These are phyloP conservation scores for Takakia lepidozioides DNA, from an alignment of 225 moss, liverwort and hornwort genomes.

Conservation along the genomic window DNA sequence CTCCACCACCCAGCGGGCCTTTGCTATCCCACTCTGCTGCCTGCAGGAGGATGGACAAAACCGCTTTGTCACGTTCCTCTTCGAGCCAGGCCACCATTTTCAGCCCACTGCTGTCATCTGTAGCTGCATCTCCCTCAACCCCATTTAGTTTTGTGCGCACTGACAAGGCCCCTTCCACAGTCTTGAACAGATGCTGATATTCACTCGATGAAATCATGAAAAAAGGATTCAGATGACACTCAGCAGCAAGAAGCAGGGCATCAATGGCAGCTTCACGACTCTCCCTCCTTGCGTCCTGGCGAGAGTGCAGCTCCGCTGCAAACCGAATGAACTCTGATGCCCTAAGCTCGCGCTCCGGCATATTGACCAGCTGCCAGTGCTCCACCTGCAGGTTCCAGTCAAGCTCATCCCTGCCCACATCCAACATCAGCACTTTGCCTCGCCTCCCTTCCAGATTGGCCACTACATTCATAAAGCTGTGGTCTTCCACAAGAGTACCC, in stretches of 20 bases:
- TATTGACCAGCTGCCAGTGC: slow-evolving; percentile 79
- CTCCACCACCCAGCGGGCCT: slow-evolving; percentile 7
- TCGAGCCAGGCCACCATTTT: slow-evolving; percentile 56
- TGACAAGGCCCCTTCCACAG: slow-evolving; percentile 17
- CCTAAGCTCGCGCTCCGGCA: slow-evolving; percentile 70
- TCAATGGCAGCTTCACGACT: slow-evolving; percentile 83
- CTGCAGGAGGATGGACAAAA: slow-evolving; percentile 62
- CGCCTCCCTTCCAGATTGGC: slow-evolving; percentile 44
- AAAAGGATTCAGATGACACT: slow-evolving; percentile 89
- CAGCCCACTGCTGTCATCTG: slow-evolving; percentile 17
- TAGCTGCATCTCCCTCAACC: no score
- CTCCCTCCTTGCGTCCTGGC: slow-evolving; percentile 48
- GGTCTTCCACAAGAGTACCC: slow-evolving; percentile 35
- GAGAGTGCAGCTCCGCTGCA: slow-evolving; percentile 66
- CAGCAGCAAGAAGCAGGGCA: slow-evolving; percentile 89
- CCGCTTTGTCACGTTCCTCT: slow-evolving; percentile 91
- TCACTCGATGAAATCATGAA: slow-evolving; percentile 74
- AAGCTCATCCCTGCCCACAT: slow-evolving; percentile 54
- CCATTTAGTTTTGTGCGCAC: no score
- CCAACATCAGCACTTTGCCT: slow-evolving; percentile 49
- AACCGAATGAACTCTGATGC: slow-evolving; percentile 75
- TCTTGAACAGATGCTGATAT: slow-evolving; percentile 42
- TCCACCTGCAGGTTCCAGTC: slow-evolving; percentile 73
- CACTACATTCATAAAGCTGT: slow-evolving; percentile 26
- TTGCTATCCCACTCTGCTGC: slow-evolving; percentile 82